Base-by-base conservation (phyloP, 2,329 filamentous ascomycete genomes). In the Penicillium sp. region DNA sequence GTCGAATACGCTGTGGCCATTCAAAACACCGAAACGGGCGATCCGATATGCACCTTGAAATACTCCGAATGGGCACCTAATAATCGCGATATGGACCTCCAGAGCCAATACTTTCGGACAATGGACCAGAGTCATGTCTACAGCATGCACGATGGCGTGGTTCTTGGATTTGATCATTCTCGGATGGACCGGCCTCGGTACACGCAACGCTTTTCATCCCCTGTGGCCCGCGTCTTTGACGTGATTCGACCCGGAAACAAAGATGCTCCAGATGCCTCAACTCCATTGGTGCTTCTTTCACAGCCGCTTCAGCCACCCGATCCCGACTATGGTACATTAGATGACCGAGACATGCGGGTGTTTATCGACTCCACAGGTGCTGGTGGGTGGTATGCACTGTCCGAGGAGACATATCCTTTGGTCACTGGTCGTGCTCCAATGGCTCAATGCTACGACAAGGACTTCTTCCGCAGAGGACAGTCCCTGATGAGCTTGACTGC, bases 1-100 rank as follows among this genome's bases (percentile, higher is more conserved):
- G 88, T 87, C 26, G 89, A 96, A 63, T 98, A 98, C 66, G 91
- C 80, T 4, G 84, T 98, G 45, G 81, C 78, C 40, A 94, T 98
- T 30, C 84, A 89, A 50, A 83, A 87, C 45, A 79, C 77, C 30
- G 79, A 85, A 52, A 83, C 80, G 3, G 83, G 84, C 1, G 79
- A 84, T 43, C 79, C 81, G 6, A 84, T 98, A 47, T 94, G 89
- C 57, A 95, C 87, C 0, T 79, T 98, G 53, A 90, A 82, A 51
- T 98, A 94, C 60, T 86, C 88, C 8, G 93, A 98, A 64, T 98
- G 93, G 93, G 83, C 82, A 0, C 87, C 90, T 10, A 98, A 98
- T 65, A 94, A 85, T 43, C 86, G 83, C 45, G 91, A 98, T 64
- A 80, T 80, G 48, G 93, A 98, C 61, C 79, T 98, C 5, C 83